A percentile compares a stretch with the other conserved stretches of the same genome.
Evolutionary conservation across 2,329 filamentous ascomycete species (phyloP).

Genomic region (Elsinoe arachidis): DNA sequence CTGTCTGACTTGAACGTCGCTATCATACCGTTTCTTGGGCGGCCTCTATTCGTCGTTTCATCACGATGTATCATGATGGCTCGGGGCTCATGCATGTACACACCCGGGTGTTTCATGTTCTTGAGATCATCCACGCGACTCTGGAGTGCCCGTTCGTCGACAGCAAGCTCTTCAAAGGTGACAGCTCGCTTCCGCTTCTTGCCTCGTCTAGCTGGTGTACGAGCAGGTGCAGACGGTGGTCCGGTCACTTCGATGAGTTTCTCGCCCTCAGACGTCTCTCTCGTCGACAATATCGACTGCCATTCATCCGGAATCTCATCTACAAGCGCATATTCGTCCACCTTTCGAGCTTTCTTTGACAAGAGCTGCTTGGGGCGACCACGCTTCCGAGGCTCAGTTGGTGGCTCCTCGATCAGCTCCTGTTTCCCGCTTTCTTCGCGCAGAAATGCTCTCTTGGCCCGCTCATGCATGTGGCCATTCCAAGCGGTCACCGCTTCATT

Average conservation of each 20-base stretch:
- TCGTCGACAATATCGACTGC: background rate
- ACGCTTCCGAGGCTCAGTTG: background rate
- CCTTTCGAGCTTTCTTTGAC: background rate
- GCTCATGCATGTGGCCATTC: background rate
- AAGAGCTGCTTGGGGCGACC: background rate
- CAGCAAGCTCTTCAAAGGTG: background rate
- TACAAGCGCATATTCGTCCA: background rate
- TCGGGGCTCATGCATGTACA: conserved; percentile 40
- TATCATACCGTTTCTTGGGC: conserved; percentile 36
- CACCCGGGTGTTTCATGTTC: conserved; percentile 27
- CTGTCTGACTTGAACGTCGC: conserved; percentile 33
- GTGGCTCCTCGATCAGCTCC: background rate
- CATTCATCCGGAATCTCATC: background rate
- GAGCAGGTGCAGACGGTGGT: background rate
- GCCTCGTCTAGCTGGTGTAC: background rate
- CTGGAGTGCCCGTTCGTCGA: conserved; percentile 18
- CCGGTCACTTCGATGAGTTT: background rate
- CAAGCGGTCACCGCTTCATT: background rate
- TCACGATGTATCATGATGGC: conserved; percentile 27
- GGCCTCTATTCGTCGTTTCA: conserved; percentile 26
- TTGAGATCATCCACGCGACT: conserved; percentile 25
- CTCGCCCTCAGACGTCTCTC: background rate
- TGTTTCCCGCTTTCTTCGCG: background rate
- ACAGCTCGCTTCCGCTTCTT: background rate
- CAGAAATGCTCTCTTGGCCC: background rate